These are phyloP conservation scores for Ophiocordyceps camponoti-saundersi DNA, from an alignment of 2,329 filamentous ascomycete genomes.

Conservation along the genomic window DNA sequence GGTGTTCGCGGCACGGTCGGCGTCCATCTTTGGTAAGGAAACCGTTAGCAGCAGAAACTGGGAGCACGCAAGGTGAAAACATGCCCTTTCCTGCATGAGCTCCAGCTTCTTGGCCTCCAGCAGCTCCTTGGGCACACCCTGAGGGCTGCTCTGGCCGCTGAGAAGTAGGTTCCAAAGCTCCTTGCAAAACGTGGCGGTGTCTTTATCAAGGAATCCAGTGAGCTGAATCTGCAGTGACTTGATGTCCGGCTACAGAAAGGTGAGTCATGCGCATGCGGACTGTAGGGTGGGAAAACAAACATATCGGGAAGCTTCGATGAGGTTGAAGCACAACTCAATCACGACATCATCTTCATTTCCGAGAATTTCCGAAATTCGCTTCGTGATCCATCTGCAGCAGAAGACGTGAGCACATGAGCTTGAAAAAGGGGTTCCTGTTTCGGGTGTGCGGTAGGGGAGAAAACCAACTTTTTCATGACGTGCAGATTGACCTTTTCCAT, in stretches of 20 bases:
- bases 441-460: not conserved
- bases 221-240: slow-evolving; percentile 90
- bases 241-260: slow-evolving; percentile 62
- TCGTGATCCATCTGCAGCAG: slow-evolving; percentile 68
- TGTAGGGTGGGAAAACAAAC: slow-evolving; percentile 24
- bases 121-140: slow-evolving; percentile 86
- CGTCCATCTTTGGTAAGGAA: slow-evolving; percentile 44
- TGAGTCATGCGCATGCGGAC: slow-evolving; percentile 7
- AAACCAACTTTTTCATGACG: slow-evolving; percentile 82
- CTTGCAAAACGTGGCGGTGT: slow-evolving; percentile 78
- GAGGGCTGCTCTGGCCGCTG: slow-evolving; percentile 73
- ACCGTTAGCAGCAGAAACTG: not conserved
- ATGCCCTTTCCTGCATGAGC: slow-evolving; percentile 84
- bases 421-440: not conserved
- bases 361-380: slow-evolving; percentile 71
- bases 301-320: slow-evolving; percentile 56
- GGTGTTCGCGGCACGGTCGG: slow-evolving; percentile 56
- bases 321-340: slow-evolving; percentile 61
- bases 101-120: slow-evolving; percentile 93
- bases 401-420: slow-evolving; percentile 5
- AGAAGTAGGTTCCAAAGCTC: slow-evolving; percentile 84
- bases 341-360: slow-evolving; percentile 93
- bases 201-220: slow-evolving; percentile 86
- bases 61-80: not conserved
- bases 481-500: slow-evolving; percentile 94